Evolutionary conservation across 441 rosid species (phyloP).

Genomic region (Arabidopsis lyrata): DNA sequence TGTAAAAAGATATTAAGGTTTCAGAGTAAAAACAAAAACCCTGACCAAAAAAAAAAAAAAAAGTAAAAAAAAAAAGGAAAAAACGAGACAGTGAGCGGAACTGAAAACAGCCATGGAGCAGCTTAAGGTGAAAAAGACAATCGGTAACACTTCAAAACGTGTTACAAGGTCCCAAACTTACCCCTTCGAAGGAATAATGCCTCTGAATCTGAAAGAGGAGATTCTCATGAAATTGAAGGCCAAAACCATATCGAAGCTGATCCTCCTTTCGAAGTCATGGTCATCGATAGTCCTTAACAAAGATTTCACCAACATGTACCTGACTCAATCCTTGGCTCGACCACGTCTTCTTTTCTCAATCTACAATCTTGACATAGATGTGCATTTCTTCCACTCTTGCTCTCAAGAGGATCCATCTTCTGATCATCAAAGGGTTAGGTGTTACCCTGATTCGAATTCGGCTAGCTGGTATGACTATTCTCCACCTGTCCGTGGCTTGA

Average conservation of each 20-base stretch:
- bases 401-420: not conserved
- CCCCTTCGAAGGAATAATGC: not conserved
- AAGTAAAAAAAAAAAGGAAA: not conserved
- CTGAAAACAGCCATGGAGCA: not conserved
- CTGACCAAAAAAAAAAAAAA: too few relatives aligned
- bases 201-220: not conserved
- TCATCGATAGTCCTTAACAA: not conserved
- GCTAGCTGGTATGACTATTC: not conserved
- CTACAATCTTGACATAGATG: too few relatives aligned
- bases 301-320: constrained; percentile 1
- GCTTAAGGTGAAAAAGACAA: not conserved
- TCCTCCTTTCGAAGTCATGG: not conserved
- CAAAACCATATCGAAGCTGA: not conserved
- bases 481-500: constrained; percentile 2
- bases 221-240: not conserved
- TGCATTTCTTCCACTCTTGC: not conserved
- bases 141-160: not conserved
- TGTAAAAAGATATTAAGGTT: not conserved
- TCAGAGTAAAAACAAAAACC: too few relatives aligned
- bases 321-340: not conserved
- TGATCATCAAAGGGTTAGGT: not conserved
- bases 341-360: constrained; percentile 4
- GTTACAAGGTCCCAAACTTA: not conserved
- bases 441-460: not conserved
- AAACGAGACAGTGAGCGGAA: not conserved